A percentile compares a stretch with the other conserved stretches of the same genome.
Conservation (phyloP, 2,329 filamentous ascomycete genomes). For the Acrodontium crateriforme region DNA sequence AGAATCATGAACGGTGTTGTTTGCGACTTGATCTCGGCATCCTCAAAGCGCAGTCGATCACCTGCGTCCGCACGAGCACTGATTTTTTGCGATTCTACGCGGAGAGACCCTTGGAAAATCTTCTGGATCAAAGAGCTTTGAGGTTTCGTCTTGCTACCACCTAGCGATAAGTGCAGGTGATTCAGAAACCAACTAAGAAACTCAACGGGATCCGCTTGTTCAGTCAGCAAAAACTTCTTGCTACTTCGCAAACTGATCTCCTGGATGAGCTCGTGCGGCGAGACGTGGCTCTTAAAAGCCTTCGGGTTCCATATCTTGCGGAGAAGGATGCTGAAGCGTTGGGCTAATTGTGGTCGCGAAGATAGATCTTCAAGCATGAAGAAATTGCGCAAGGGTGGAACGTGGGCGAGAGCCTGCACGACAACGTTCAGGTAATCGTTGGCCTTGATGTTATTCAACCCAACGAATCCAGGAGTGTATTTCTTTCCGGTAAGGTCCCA, state of each 20-base stretch:
- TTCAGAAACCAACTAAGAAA: constrained; percentile 98
- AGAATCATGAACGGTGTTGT: constrained; percentile 75
- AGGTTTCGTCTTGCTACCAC: constrained; percentile 76
- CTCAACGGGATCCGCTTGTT: constrained; percentile 89
- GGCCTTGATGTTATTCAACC: constrained; percentile 99
- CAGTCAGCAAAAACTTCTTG: constrained; percentile 81
- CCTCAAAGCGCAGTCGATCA: constrained; percentile 84
- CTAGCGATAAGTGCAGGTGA: constrained; percentile 80
- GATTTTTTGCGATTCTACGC: constrained; percentile 86
- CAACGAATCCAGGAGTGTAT: constrained; percentile 88
- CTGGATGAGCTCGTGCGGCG: constrained; percentile 90
- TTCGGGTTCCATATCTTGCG: constrained; percentile 97
- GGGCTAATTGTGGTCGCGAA: constrained; percentile 63
- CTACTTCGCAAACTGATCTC: constrained; percentile 81
- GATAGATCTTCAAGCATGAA: constrained; percentile 76
- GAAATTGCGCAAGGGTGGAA: constrained; percentile 78
- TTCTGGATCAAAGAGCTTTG: constrained; percentile 77
- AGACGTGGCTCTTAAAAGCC: constrained; percentile 93
- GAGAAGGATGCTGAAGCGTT: constrained; percentile 76
- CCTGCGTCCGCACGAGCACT: constrained; percentile 78
- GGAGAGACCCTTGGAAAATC: constrained; percentile 84
- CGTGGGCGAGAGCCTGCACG: constrained; percentile 81
- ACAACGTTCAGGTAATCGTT: constrained; percentile 98
- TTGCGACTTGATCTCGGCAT: constrained; percentile 70
- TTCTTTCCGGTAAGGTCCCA: constrained; percentile 72